phyloP scores from a whole-genome alignment of 208 protist genomes.

The Trypanosoma cruzi region DNA sequence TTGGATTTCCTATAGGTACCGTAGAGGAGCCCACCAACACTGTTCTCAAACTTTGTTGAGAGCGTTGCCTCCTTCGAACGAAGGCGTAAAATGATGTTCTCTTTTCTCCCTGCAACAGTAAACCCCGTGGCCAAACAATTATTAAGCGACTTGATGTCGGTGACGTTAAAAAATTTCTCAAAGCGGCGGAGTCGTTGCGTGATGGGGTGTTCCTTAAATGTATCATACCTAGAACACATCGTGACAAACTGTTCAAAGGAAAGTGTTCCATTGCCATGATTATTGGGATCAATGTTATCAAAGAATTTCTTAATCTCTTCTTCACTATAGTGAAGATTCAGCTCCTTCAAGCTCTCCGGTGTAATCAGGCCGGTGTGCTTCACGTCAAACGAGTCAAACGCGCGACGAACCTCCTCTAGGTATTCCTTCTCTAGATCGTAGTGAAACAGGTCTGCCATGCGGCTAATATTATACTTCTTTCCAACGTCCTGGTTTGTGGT shows the following conservation, averaged over 20 bases:
- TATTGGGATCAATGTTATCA: conserved; percentile 53
- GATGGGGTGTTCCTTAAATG: conserved; percentile 83
- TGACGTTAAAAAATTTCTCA: conserved; percentile 77
- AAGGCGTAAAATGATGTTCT: conserved; percentile 76
- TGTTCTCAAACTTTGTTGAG: conserved; percentile 64
- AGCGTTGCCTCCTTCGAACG: conserved; percentile 54
- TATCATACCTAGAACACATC: conserved; percentile 75
- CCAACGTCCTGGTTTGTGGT: conserved; percentile 72
- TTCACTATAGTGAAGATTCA: conserved; percentile 65
- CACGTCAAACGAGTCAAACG: conserved; percentile 84
- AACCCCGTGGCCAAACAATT: conserved; percentile 75
- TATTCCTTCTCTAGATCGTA: conserved; percentile 88
- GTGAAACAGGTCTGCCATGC: conserved; percentile 84
- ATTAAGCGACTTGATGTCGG: conserved; percentile 63
- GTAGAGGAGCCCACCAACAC: conserved; percentile 70
- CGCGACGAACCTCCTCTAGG: conserved; percentile 63
- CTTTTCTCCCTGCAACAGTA: conserved; percentile 71
- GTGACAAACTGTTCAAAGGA: conserved; percentile 88
- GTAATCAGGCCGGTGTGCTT: conserved; percentile 83
- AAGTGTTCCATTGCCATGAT: conserved; percentile 37
- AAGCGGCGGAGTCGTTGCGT: conserved; percentile 71
- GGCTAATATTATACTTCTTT: conserved; percentile 77
- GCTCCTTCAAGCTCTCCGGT: conserved; percentile 64
- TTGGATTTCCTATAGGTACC: conserved; percentile 48
- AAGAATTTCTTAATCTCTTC: conserved; percentile 72